Conservation (phyloP, 441 rosid species). For the Lepidium campestre region DNA sequence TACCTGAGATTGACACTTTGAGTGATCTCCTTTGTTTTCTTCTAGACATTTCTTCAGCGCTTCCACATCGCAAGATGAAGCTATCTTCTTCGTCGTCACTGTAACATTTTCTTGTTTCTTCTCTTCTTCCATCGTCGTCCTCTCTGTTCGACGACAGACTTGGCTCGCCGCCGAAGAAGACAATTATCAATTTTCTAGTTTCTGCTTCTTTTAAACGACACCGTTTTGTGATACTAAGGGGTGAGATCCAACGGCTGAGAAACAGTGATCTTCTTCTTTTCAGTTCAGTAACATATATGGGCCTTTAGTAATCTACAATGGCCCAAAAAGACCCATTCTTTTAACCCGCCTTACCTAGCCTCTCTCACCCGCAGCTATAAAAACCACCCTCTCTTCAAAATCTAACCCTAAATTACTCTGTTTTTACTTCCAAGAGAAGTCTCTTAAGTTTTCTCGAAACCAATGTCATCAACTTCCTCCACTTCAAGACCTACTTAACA, state of each 20-base stretch:
- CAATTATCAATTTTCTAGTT: background rate
- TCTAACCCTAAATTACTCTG: too few species aligned
- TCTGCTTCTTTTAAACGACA: background rate
- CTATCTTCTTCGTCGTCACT: slow-evolving; percentile 39
- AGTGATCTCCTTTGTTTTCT: slow-evolving; percentile 70
- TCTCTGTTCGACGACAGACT: background rate
- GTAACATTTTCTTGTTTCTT: slow-evolving; percentile 17
- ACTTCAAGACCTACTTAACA: too few species aligned
- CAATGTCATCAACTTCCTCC: too few species aligned
- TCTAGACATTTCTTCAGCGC: slow-evolving; percentile 85
- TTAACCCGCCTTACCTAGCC: too few species aligned
- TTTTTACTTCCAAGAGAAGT: too few species aligned
- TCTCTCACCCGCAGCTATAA: too few species aligned
- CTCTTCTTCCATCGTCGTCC: slow-evolving; percentile 30
- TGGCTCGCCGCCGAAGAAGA: slow-evolving; percentile 8
- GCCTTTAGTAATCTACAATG: background rate
- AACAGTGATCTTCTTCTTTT: too few species aligned
- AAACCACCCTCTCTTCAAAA: too few species aligned
- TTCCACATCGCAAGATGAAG: slow-evolving; percentile 75
- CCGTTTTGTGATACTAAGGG: too few species aligned
- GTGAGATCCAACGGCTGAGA: too few species aligned
- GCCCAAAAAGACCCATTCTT: background rate
- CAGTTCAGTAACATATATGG: too few species aligned
- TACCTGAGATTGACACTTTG: slow-evolving; percentile 66
- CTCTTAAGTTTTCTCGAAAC: too few species aligned